Percentiles rank a stretch among this genome's conserved stretches.
Evolutionary conservation across 805 yeast species (phyloP).

Genomic region (Hanseniaspora lachancei): DNA sequence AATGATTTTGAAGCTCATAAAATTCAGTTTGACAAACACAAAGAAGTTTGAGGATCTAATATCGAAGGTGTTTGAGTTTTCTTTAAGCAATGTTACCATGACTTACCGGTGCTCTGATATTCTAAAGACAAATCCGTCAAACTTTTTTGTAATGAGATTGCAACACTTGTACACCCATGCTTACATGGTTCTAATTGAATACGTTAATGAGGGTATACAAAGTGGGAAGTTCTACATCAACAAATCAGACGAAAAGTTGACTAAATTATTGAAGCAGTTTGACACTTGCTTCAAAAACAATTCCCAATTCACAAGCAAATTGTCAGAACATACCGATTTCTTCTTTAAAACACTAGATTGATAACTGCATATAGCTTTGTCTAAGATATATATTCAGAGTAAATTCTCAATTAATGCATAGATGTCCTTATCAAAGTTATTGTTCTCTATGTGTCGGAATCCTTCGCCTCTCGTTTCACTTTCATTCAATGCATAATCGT

Average conservation of each 20-base stretch:
- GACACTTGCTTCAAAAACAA: not conserved
- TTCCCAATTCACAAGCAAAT: not conserved
- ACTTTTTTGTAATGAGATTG: slow-evolving; percentile 41
- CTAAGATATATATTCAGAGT: slow-evolving; percentile 8
- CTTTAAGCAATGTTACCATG: slow-evolving; percentile 14
- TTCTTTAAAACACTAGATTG: not conserved
- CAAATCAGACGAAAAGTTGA: not conserved
- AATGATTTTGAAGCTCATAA: slow-evolving; percentile 11
- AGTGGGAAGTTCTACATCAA: not conserved
- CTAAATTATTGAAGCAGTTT: not conserved
- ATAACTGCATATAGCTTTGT: not conserved
- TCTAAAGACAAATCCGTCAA: slow-evolving; percentile 30
- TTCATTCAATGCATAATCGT: slow-evolving; percentile 24
- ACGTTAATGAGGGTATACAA: not conserved
- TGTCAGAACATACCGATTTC: not conserved
- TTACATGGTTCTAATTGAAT: slow-evolving; percentile 3
- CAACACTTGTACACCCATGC: slow-evolving; percentile 31
- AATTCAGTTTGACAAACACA: slow-evolving; percentile 13
- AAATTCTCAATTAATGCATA: slow-evolving; percentile 25
- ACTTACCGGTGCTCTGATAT: slow-evolving; percentile 16
- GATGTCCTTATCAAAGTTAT: slow-evolving; percentile 20
- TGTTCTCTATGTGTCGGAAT: slow-evolving; percentile 23
- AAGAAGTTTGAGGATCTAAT: slow-evolving; percentile 21
- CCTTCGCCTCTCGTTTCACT: slow-evolving; percentile 26
- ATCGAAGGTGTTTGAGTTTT: slow-evolving; percentile 18